Base-by-base conservation (phyloP, 805 yeast genomes). In the Ogataea angusta region DNA sequence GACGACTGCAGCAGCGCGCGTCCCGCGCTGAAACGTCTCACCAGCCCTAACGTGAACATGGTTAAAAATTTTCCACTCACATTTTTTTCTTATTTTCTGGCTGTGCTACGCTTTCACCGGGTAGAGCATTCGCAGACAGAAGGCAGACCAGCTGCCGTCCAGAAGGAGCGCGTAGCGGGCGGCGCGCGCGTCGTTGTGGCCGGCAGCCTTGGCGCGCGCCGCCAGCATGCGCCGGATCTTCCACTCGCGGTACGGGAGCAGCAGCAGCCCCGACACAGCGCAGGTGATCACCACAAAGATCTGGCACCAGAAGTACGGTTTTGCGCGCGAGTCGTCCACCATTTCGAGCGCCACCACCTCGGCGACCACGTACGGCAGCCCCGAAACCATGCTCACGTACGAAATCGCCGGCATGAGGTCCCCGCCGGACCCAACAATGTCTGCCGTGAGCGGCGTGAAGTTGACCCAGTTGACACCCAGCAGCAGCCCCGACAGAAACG, bases 231-330 rank as follows among this genome's bases (percentile, higher is more conserved):
- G 57, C 32, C 67, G 56, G 2, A 82, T 75, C 42, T 76, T 66
- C 68, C 72, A 70, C 50, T 80, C 83, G 52, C 90, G 67, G 29
- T 77, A 64, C 1, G 77, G 63, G 2, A 79, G 46, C 27, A 80
- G 46, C 2, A 73, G 4, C 5, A 70, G 44, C 0, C 74, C 73
- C 16, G 63, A 62, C 8, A 72, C 56, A 38, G 73, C 71, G 36
- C 76, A 62, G 14, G 68, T 52, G 24, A 60, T 42, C 4, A 83
- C 85, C 10, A 78, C 76, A 51, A 80, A 78, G 1, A 80, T 68
- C 52, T 82, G 88, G 14, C 85, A 70, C 51, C 80, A 71, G 15
- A 75, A 59, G 48, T 71, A 83, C 2, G 86, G 85, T 34, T 45
- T 47, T 3, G 26, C 27, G 9, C 52, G 36, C n/a, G 51, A 40